Evolutionary conservation across 345 rosid genomes (phyloP).

Genomic region (Eucalyptus decipiens): DNA sequence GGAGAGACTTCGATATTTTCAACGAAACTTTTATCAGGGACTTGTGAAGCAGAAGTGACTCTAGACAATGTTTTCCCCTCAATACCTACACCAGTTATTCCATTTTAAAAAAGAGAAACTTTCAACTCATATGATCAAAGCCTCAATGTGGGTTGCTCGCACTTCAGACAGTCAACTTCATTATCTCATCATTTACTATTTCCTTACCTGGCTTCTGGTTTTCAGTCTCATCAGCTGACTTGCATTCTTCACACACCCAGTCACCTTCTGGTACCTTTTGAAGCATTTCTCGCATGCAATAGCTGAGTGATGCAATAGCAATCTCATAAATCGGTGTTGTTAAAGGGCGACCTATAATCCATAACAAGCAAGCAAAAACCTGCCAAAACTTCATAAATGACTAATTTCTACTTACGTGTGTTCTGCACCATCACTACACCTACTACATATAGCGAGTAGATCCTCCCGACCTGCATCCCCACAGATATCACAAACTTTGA

Average conservation of each 20-base stretch:
- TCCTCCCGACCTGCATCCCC: slow-evolving; percentile 99
- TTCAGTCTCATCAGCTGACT: slow-evolving; percentile 59
- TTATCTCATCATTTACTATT: neutral
- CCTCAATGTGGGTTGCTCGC: neutral
- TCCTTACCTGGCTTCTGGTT: slow-evolving; percentile 56
- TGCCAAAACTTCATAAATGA: neutral
- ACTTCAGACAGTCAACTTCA: neutral
- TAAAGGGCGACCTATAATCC: neutral
- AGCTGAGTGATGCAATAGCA: slow-evolving; percentile 36
- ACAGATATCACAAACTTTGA: slow-evolving; percentile 97
- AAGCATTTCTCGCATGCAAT: slow-evolving; percentile 94
- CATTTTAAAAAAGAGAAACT: slow-evolving; percentile 1
- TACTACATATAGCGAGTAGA: slow-evolving; percentile 83
- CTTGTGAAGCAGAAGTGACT: slow-evolving; percentile 7
- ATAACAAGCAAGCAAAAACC: neutral
- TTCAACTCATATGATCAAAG: neutral
- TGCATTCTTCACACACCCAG: slow-evolving; percentile 98
- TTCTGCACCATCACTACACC: slow-evolving; percentile 97
- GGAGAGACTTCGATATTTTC: slow-evolving; percentile 42
- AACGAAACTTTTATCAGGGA: slow-evolving; percentile 42
- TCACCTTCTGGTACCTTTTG: slow-evolving; percentile 77
- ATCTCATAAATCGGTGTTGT: neutral
- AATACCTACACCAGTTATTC: slow-evolving; percentile 34
- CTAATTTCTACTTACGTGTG: slow-evolving; percentile 61
- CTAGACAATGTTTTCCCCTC: slow-evolving; percentile 35